phyloP scores from a whole-genome alignment of 164 flowering plant species.

The Akebia trifoliata region DNA sequence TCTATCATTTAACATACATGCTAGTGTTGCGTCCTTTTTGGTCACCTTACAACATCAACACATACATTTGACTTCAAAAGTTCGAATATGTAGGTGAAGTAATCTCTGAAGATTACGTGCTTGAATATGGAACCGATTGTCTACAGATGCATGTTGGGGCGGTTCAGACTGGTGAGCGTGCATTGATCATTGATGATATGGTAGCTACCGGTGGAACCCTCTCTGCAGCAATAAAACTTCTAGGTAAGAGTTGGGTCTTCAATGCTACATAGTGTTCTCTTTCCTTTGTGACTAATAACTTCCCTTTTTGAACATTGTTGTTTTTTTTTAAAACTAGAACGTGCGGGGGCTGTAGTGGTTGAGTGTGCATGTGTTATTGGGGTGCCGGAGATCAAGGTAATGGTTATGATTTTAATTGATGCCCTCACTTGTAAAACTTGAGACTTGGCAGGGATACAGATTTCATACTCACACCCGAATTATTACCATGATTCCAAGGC shows the following conservation, averaged over 20 bases:
- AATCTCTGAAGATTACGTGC: slow-evolving; percentile 68
- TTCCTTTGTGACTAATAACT: no score
- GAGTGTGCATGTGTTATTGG: slow-evolving; percentile 95
- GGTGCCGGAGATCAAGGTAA: slow-evolving; percentile 70
- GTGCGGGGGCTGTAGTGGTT: slow-evolving; percentile 75
- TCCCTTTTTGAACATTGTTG: background rate
- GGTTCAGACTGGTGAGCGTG: slow-evolving; percentile 70
- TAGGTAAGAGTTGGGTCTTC: slow-evolving; percentile 49
- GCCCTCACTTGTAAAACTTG: background rate
- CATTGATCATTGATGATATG: slow-evolving; percentile 78
- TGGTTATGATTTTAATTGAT: background rate
- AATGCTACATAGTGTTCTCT: no score
- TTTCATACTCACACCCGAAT: background rate
- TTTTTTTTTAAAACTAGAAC: slow-evolving; percentile 46
- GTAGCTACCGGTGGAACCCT: slow-evolving; percentile 97
- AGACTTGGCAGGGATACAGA: no score
- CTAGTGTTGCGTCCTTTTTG: no score
- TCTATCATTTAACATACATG: no score
- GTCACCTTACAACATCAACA: no score
- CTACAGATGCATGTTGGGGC: slow-evolving; percentile 92
- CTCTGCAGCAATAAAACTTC: slow-evolving; percentile 70
- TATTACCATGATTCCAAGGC: background rate
- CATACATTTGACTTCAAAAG: background rate
- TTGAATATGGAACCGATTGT: slow-evolving; percentile 89
- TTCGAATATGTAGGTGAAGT: slow-evolving; percentile 46